A percentile compares a stretch with the other conserved stretches of the same genome.
These are phyloP conservation scores for Ogataea kodamae DNA, from an alignment of 805 yeast genomes.

Conservation along the genomic window DNA sequence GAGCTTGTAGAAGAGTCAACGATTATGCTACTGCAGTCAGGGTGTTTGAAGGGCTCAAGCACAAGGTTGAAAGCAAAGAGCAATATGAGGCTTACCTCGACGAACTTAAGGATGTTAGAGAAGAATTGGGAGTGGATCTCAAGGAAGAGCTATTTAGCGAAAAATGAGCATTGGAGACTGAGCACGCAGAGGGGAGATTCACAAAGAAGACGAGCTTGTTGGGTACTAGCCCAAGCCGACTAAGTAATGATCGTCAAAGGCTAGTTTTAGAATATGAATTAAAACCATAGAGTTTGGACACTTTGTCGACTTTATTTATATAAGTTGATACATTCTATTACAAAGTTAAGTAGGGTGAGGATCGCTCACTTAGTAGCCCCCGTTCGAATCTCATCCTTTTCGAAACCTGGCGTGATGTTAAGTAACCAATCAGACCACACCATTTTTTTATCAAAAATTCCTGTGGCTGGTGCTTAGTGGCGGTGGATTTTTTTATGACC, in stretches of 20 bases:
- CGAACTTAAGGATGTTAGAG: slow-evolving; percentile 86
- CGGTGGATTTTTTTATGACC: too few species aligned
- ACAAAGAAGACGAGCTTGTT: slow-evolving; percentile 11
- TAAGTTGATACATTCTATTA: slow-evolving; percentile 1
- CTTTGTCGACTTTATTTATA: slow-evolving; percentile 10
- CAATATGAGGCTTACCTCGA: slow-evolving; percentile 96
- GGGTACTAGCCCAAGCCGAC: too few species aligned
- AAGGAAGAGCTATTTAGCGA: slow-evolving; percentile 76
- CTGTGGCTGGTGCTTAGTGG: background rate
- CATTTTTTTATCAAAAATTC: slow-evolving; percentile 4
- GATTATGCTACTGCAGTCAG: slow-evolving; percentile 98
- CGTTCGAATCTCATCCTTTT: too few species aligned
- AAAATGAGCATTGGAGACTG: slow-evolving; percentile 10
- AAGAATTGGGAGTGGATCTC: slow-evolving; percentile 88
- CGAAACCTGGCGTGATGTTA: too few species aligned
- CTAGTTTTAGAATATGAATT: slow-evolving; percentile 3
- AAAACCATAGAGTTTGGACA: slow-evolving; percentile 2
- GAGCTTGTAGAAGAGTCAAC: slow-evolving; percentile 98
- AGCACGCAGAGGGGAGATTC: slow-evolving; percentile 4
- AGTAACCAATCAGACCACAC: slow-evolving; percentile 7
- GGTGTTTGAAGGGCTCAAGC: slow-evolving; percentile 94
- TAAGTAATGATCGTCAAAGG: too few species aligned
- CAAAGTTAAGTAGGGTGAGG: too few species aligned
- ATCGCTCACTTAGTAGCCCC: too few species aligned
- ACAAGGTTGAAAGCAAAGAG: slow-evolving; percentile 90